Base-by-base conservation (phyloP, 2,329 filamentous ascomycete species). In the Pseudofabraea citricarpa region DNA sequence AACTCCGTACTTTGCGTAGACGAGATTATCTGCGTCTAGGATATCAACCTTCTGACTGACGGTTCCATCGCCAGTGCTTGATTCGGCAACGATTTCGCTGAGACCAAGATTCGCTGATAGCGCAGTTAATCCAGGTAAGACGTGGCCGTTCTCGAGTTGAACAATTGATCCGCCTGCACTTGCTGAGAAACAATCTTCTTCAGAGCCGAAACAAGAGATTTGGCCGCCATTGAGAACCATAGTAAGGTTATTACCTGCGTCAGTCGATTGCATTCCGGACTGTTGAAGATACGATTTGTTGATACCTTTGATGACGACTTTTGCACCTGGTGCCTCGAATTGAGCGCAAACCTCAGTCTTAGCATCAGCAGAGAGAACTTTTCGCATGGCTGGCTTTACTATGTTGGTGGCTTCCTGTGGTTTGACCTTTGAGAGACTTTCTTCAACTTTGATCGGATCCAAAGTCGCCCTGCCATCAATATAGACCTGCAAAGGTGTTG, bases 71-170 rank as follows among this genome's bases (percentile, higher is more conserved):
- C 67, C 62, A 0, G 75, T 76, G 18, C 57, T 59, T 1, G 52
- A 48, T 40, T 73, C 70, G 1, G 57, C 60, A 16, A 59, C 54
- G 31, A 79, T 77, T 51, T 79, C 76, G 9, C 61, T 56, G 4
- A 79, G 59, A 1, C 76, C 76, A 2, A 79, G 64, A 6, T 58
- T 54, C 5, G 64, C 62, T 4, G 72, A 68, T 24, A 78, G 62
- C 2, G 71, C 68, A n/a, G 69, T 75, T 23, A 79, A 55, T 0
- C 73, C 67, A 3, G 74, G 70, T 6, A 70, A 64, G 26, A 76
- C 52, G 47, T 75, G 59, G 3, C 73, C 75, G 32, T 77, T 61
- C 12, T 61, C 36, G 3, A 77, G 62, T 3, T 58, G 24, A 13
- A 76, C 55, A 4, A 54, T 49, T 16, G 55, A 51, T 40, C 55